phyloP scores from a whole-genome alignment of 805 yeast genomes.

The Hagleromyces aurorensis region DNA sequence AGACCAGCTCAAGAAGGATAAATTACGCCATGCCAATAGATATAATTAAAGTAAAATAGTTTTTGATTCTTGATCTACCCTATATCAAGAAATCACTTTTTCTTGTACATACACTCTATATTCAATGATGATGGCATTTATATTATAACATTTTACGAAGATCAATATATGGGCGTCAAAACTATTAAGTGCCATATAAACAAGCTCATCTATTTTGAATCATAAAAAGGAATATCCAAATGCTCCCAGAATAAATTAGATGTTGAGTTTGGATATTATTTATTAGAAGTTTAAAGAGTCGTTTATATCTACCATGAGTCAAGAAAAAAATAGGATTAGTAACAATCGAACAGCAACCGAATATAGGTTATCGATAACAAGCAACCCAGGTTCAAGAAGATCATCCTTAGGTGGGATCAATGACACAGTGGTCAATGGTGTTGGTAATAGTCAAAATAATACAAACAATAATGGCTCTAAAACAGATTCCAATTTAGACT shows the following conservation, averaged over 20 bases:
- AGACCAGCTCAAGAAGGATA: constrained; percentile 33
- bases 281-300: too few relatives aligned
- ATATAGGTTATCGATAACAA: constrained; percentile 35
- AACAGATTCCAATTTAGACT: constrained; percentile 14
- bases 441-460: constrained; percentile 4
- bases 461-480: constrained; percentile 6
- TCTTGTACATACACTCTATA: too few relatives aligned
- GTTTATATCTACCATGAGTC: constrained; percentile 13
- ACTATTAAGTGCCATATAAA: too few relatives aligned
- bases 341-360: constrained; percentile 27
- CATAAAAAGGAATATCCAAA: too few relatives aligned
- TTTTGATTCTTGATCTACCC: too few relatives aligned
- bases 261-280: too few relatives aligned
- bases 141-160: too few relatives aligned
- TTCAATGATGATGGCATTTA: too few relatives aligned
- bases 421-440: constrained; percentile 2
- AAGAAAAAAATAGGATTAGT: constrained; percentile 9
- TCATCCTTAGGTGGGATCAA: constrained; percentile 22
- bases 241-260: too few relatives aligned
- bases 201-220: too few relatives aligned
- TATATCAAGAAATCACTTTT: too few relatives aligned
- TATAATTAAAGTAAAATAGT: constrained; percentile 32
- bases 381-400: constrained; percentile 30
- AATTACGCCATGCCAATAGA: constrained; percentile 42
- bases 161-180: too few relatives aligned